Percentiles rank a stretch among this genome's conserved stretches.
These are phyloP conservation scores for Metschnikowia gruessii DNA, from an alignment of 805 yeast species.

Conservation along the genomic window DNA sequence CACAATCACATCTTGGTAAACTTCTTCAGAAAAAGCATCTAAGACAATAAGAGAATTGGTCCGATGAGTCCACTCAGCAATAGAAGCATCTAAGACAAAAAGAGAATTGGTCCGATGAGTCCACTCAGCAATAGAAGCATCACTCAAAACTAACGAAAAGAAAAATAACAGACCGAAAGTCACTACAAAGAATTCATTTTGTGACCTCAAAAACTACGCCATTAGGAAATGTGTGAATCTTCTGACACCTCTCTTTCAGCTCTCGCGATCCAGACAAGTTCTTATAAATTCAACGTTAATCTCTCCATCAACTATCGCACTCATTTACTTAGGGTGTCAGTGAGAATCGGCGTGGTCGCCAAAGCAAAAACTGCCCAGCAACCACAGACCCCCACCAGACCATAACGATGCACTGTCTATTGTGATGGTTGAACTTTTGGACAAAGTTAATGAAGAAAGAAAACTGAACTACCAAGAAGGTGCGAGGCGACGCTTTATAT, in stretches of 20 bases:
- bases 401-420: slow-evolving; percentile 60
- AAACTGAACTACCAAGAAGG: background rate
- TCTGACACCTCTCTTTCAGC: slow-evolving; percentile 55
- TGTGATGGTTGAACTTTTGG: slow-evolving; percentile 64
- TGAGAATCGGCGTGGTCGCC: slow-evolving; percentile 11
- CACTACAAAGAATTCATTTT: no score
- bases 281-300: slow-evolving; percentile 39
- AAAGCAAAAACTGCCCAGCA: slow-evolving; percentile 33
- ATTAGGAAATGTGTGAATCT: slow-evolving; percentile 34
- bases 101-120: no score
- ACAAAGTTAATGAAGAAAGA: slow-evolving; percentile 49
- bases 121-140: no score
- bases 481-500: slow-evolving; percentile 6
- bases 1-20: no score
- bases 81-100: no score
- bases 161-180: background rate
- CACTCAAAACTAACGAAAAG: no score
- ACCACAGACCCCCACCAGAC: slow-evolving; percentile 19
- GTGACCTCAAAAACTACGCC: background rate
- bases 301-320: slow-evolving; percentile 51
- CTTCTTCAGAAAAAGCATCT: no score
- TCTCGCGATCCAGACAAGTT: slow-evolving; percentile 46
- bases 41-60: no score
- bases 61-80: no score
- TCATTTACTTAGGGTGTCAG: slow-evolving; percentile 26